Evolutionary conservation across 2,329 filamentous ascomycete genomes (phyloP).

Genomic region (Xylariaceae sp.): DNA sequence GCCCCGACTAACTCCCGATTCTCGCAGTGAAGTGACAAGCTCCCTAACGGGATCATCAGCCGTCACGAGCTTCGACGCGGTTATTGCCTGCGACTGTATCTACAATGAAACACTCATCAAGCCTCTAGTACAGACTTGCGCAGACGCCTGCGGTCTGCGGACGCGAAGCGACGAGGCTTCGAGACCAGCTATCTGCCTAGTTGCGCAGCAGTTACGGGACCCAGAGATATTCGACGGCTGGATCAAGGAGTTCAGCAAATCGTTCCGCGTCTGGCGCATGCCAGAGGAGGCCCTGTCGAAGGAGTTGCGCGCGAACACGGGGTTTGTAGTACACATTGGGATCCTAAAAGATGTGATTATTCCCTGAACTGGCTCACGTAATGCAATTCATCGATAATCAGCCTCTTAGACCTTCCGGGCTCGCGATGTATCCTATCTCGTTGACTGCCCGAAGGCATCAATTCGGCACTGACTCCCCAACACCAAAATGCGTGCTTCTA

Average conservation of each 20-base stretch:
- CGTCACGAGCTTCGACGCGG: conserved; percentile 57
- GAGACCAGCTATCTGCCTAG: conserved; percentile 64
- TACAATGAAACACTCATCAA: conserved; percentile 85
- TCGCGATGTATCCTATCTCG: too few species aligned
- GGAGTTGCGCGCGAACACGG: conserved; percentile 58
- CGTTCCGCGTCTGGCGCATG: conserved; percentile 74
- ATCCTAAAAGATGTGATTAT: conserved; percentile 44
- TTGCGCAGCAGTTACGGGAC: conserved; percentile 85
- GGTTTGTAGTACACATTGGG: conserved; percentile 80
- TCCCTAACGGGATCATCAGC: conserved; percentile 37
- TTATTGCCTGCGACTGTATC: conserved; percentile 89
- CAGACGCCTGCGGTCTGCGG: conserved; percentile 65
- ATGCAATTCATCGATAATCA: not conserved
- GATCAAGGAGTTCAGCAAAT: conserved; percentile 61
- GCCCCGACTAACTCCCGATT: not conserved
- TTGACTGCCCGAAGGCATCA: too few species aligned
- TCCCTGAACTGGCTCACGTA: not conserved
- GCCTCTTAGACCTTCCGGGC: too few species aligned
- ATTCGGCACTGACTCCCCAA: too few species aligned
- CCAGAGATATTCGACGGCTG: conserved; percentile 81
- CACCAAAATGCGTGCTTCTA: too few species aligned
- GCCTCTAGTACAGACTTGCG: conserved; percentile 78
- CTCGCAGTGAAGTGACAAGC: conserved; percentile 40
- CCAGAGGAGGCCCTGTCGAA: conserved; percentile 58
- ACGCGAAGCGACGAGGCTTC: conserved; percentile 12